Evolutionary conservation across 371 early-diverging fungal species (phyloP).

Genomic region (Lichtheimia hyalospora): DNA sequence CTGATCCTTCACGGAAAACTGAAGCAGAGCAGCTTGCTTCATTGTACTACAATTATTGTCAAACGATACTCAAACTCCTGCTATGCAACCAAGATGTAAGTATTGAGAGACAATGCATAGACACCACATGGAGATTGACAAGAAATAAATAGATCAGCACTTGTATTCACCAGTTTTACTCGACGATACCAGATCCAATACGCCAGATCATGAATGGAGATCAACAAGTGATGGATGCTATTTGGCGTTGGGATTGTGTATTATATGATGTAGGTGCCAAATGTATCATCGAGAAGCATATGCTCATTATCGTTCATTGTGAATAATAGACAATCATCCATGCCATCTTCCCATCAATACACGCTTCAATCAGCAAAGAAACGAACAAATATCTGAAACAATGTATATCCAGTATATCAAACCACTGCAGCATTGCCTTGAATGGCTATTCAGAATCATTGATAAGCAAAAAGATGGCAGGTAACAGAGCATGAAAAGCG

Average conservation of each 20-base stretch:
- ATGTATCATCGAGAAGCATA: not conserved
- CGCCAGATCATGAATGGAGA: not conserved
- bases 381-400: not conserved
- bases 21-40: not conserved
- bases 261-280: constrained; percentile 3
- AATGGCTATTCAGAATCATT: not conserved
- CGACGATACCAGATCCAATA: not conserved
- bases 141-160: not conserved
- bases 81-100: constrained; percentile 1
- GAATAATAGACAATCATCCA: not conserved
- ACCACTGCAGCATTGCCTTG: not conserved
- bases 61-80: not conserved
- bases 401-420: not conserved
- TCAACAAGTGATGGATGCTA: not conserved
- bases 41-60: constrained; percentile 1
- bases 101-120: too few species aligned
- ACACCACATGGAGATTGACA: not conserved
- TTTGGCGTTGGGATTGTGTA: constrained; percentile 8
- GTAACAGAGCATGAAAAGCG: not conserved
- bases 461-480: not conserved
- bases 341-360: not conserved
- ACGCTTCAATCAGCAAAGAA: not conserved
- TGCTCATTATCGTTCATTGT: not conserved
- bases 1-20: not conserved
- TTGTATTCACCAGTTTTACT: not conserved